These are phyloP conservation scores for Chrysoporthe cubensis DNA, from an alignment of 2,329 filamentous ascomycete species.

Conservation along the genomic window DNA sequence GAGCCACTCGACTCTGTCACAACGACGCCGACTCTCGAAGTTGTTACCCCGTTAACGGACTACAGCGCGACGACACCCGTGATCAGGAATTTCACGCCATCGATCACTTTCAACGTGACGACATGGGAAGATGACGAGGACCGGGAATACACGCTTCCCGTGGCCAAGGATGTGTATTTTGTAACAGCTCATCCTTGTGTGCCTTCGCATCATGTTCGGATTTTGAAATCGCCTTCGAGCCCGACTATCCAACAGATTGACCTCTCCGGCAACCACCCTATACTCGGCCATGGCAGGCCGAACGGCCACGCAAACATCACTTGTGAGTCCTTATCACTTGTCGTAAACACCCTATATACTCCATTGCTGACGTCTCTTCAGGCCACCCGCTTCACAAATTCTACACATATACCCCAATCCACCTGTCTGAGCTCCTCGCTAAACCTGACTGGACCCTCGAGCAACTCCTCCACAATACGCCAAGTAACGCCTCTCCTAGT, in stretches of 20 bases:
- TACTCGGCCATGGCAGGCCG: slow-evolving; percentile 43
- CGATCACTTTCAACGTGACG: slow-evolving; percentile 46
- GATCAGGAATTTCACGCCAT: slow-evolving; percentile 46
- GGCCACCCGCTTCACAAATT: slow-evolving; percentile 67
- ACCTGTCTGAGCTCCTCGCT: slow-evolving; percentile 60
- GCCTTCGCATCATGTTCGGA: slow-evolving; percentile 58
- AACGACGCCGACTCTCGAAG: slow-evolving; percentile 48
- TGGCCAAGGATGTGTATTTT: slow-evolving; percentile 65
- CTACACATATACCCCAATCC: slow-evolving; percentile 63
- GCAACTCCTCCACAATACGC: slow-evolving; percentile 48
- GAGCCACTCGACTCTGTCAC: slow-evolving; percentile 48
- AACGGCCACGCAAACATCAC: slow-evolving; percentile 53
- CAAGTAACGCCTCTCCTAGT: slow-evolving; percentile 39
- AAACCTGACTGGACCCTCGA: slow-evolving; percentile 51
- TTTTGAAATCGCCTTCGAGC: slow-evolving; percentile 63
- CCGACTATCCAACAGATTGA: slow-evolving; percentile 63
- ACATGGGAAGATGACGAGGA: slow-evolving; percentile 46
- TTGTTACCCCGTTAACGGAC: slow-evolving; percentile 42
- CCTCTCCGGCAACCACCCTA: slow-evolving; percentile 47
- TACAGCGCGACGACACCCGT: slow-evolving; percentile 35
- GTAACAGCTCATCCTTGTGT: slow-evolving; percentile 69
- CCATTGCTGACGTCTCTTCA: slow-evolving; percentile 32
- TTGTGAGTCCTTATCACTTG: slow-evolving; percentile 41
- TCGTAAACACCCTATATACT: neutral
- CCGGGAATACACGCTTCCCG: slow-evolving; percentile 46